phyloP scores from a whole-genome alignment of 2,329 filamentous ascomycete genomes.

The Pseudopyricularia javanii region DNA sequence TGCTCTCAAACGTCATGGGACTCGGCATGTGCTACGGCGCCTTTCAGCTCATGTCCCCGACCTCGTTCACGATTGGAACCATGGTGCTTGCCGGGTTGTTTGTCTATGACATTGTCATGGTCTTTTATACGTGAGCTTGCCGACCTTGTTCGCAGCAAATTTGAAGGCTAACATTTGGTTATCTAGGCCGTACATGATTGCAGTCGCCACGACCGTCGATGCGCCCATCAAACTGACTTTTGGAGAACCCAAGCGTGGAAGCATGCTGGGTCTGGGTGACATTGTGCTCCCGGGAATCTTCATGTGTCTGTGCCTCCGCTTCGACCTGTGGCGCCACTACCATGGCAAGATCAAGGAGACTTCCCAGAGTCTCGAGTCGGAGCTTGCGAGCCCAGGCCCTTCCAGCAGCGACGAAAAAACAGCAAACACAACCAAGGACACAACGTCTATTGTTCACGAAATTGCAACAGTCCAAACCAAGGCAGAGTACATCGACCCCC shows the following conservation, averaged over 20 bases:
- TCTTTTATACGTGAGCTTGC: constrained; percentile 50
- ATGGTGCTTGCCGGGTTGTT: constrained; percentile 71
- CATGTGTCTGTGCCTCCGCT: constrained; percentile 77
- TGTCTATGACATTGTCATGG: constrained; percentile 90
- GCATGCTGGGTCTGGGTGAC: constrained; percentile 90
- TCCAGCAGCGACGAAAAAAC: neutral
- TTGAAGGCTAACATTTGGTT: neutral
- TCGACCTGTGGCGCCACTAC: constrained; percentile 81
- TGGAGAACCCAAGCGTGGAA: constrained; percentile 46
- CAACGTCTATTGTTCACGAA: neutral
- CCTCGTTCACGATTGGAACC: constrained; percentile 72
- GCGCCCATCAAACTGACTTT: constrained; percentile 90
- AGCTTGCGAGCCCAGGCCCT: neutral
- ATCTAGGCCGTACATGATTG: constrained; percentile 64
- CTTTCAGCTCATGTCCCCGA: constrained; percentile 75
- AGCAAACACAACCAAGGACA: neutral
- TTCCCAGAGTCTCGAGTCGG: neutral
- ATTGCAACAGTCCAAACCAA: constrained; percentile 27
- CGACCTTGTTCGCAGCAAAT: neutral
- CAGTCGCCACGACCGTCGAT: constrained; percentile 78
- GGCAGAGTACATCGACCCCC: constrained; percentile 41
- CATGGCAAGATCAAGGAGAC: constrained; percentile 41
- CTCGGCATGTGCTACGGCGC: constrained; percentile 78
- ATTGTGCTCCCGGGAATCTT: constrained; percentile 88
- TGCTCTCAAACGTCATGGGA: constrained; percentile 74